Evolutionary conservation across 306 rosid genomes (phyloP).

Genomic region (Cicer cuneatum): DNA sequence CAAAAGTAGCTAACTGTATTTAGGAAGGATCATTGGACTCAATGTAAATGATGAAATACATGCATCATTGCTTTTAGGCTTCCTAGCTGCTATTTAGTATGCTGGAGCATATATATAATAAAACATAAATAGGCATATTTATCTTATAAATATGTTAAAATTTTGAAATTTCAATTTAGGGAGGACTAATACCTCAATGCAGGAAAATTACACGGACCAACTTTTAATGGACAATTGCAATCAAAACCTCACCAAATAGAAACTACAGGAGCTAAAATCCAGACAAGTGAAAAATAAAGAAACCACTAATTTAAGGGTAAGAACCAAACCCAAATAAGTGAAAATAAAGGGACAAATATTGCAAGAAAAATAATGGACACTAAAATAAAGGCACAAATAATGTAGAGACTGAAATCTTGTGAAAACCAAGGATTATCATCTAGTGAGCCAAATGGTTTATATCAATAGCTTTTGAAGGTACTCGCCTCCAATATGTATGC

Average conservation of each 20-base stretch:
- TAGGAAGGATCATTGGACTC: neutral
- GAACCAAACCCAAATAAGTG: slow-evolving; percentile 27
- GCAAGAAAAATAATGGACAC: neutral
- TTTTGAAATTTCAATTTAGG: slow-evolving; percentile 25
- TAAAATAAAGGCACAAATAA: neutral
- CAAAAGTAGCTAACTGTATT: slow-evolving; percentile 9
- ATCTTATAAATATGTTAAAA: slow-evolving; percentile 10
- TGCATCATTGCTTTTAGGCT: slow-evolving; percentile 16
- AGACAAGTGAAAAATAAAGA: slow-evolving; percentile 22
- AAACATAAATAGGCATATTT: neutral
- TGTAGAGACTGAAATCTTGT: neutral
- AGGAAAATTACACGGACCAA: slow-evolving; percentile 9
- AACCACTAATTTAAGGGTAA: neutral
- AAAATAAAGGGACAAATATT: neutral
- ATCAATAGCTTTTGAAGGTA: neutral
- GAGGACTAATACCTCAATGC: neutral
- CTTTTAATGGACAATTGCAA: neutral
- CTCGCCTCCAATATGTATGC: neutral
- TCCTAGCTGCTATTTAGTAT: neutral
- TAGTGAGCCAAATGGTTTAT: slow-evolving; percentile 10
- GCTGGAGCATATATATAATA: neutral
- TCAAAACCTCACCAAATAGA: neutral
- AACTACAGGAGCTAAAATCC: neutral
- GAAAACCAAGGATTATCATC: slow-evolving; percentile 24
- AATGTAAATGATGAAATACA: slow-evolving; percentile 26